Percentiles rank a stretch among this genome's conserved stretches.
Conservation (phyloP, 1,284 basidiomycete genomes). For the Phaffia rhodozyma region DNA sequence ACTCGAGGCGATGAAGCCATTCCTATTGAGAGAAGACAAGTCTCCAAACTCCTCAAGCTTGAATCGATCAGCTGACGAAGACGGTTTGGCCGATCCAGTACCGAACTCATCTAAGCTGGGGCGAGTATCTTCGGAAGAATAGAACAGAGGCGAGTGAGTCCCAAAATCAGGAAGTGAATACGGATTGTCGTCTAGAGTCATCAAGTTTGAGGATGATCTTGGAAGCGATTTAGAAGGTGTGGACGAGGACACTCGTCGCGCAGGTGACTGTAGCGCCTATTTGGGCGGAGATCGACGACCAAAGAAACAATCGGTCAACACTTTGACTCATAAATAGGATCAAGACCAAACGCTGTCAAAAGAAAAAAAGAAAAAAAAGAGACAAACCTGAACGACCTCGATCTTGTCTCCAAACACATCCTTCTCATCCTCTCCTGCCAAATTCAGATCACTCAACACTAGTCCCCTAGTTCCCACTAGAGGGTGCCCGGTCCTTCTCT, state of each 20-base stretch:
- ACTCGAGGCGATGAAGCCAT: too few species aligned
- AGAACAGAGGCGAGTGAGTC: too few species aligned
- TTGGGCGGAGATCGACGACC: too few species aligned
- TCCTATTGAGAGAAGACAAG: too few species aligned
- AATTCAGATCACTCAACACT: slow-evolving; percentile 14
- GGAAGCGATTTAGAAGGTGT: too few species aligned
- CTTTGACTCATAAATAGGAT: background rate
- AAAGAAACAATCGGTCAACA: too few species aligned
- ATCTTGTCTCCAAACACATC: slow-evolving; percentile 10
- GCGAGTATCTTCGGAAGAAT: background rate
- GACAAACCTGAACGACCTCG: background rate
- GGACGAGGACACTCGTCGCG: too few species aligned
- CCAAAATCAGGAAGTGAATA: too few species aligned
- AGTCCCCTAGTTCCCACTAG: background rate
- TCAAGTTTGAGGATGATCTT: too few species aligned
- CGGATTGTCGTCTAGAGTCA: too few species aligned
- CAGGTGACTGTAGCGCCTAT: too few species aligned
- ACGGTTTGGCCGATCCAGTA: background rate
- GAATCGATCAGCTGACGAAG: slow-evolving; percentile 11
- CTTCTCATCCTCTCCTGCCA: background rate
- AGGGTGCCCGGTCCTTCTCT: slow-evolving; percentile 1
- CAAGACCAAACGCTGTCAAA: background rate
- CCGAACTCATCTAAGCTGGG: slow-evolving; percentile 11
- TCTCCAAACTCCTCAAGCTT: background rate
- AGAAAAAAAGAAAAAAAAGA: background rate